Conservation (phyloP, 202 grass and related monocot species). For the Setaria italica region DNA sequence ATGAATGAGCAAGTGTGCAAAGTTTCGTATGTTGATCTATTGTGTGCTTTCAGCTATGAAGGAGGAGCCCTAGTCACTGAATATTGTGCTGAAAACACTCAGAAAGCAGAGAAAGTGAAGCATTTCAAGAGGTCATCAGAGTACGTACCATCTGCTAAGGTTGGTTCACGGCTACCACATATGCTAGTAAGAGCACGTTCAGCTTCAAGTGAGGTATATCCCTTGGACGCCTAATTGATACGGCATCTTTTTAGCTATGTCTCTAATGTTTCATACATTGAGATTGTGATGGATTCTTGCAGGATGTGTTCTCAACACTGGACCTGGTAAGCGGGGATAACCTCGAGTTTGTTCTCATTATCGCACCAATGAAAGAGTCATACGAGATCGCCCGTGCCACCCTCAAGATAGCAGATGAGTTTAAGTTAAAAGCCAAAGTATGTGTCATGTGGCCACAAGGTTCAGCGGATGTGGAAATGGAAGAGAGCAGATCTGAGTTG, state of each 20-base stretch:
- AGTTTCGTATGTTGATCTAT: constrained; percentile 34
- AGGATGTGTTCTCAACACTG: constrained; percentile 75
- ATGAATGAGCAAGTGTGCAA: background rate
- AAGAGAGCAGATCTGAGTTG: constrained; percentile 47
- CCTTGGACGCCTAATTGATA: too few species aligned
- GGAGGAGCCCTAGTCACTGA: constrained; percentile 61
- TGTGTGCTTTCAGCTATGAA: constrained; percentile 62
- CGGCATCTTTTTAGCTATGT: background rate
- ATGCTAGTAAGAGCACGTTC: constrained; percentile 63
- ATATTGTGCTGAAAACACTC: too few species aligned
- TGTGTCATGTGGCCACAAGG: constrained; percentile 84
- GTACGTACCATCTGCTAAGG: constrained; percentile 48
- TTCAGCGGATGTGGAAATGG: constrained; percentile 42
- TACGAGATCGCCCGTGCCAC: constrained; percentile 65
- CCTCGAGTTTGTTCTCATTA: constrained; percentile 81
- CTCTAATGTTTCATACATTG: background rate
- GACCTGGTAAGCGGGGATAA: constrained; percentile 79
- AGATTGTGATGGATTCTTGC: background rate
- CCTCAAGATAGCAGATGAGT: constrained; percentile 60
- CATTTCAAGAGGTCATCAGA: background rate
- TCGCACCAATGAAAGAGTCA: constrained; percentile 68
- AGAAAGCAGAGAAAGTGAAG: too few species aligned
- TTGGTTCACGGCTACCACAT: constrained; percentile 73
- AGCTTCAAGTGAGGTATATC: constrained; percentile 50
- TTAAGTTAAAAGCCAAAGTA: constrained; percentile 63